These are phyloP conservation scores for Cryphonectria japonica DNA, from an alignment of 2,329 filamentous ascomycete genomes.

Conservation along the genomic window DNA sequence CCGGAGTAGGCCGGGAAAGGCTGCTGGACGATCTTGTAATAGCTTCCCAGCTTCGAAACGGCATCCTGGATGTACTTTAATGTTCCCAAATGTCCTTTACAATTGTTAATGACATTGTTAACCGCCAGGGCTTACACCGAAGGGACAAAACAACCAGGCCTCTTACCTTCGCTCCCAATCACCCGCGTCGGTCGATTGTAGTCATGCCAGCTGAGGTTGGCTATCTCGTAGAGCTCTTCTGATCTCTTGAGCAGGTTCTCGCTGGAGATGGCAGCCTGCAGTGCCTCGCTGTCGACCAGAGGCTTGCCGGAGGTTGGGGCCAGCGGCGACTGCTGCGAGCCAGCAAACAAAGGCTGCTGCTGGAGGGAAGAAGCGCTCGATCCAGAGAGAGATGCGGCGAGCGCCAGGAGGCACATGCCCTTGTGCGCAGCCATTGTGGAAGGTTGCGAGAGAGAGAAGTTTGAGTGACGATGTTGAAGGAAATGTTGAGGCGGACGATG, in stretches of 20 bases:
- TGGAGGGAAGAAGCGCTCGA: constrained; percentile 16
- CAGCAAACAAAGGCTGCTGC: constrained; percentile 22
- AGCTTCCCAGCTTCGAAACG: constrained; percentile 58
- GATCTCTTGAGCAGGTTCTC: constrained; percentile 63
- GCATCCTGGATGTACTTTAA: constrained; percentile 64
- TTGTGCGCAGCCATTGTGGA: constrained; percentile 9
- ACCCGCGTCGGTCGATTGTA: constrained; percentile 72
- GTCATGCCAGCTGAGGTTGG: constrained; percentile 60
- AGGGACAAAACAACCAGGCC: constrained; percentile 3
- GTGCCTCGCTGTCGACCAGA: constrained; percentile 55
- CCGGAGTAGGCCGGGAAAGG: constrained; percentile 65
- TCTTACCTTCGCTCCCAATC: constrained; percentile 65
- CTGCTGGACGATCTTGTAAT: constrained; percentile 67
- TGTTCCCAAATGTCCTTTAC: constrained; percentile 64
- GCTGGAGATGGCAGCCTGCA: constrained; percentile 60
- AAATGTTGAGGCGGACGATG: neutral
- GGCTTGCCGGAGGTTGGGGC: constrained; percentile 37
- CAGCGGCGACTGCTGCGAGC: constrained; percentile 12
- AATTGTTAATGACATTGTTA: neutral
- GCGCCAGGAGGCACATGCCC: neutral
- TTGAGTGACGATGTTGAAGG: neutral
- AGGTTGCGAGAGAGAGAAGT: neutral
- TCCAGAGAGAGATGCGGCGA: neutral
- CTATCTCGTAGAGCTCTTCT: constrained; percentile 64
- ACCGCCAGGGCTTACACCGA: no score